phyloP scores from a whole-genome alignment of 371 early-diverging fungal genomes.

The Actinomucor elegans region DNA sequence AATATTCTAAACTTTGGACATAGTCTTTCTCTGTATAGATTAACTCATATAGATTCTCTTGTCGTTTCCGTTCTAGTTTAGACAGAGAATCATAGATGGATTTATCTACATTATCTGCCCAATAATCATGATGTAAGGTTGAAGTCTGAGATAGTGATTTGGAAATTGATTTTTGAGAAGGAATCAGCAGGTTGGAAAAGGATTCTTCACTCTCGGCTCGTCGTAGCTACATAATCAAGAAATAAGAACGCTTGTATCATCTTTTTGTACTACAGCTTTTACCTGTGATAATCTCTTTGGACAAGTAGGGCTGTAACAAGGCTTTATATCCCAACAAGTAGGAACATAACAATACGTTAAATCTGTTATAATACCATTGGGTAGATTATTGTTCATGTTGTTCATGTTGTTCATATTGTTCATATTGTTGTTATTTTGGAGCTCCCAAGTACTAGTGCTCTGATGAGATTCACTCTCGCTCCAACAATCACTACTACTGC shows the following conservation, averaged over 20 bases:
- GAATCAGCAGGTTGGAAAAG: not conserved
- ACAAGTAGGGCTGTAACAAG: slow-evolving; percentile 70
- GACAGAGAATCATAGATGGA: slow-evolving; percentile 67
- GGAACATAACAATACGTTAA: slow-evolving; percentile 74
- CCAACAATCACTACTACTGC: slow-evolving; percentile 11
- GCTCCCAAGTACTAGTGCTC: not conserved
- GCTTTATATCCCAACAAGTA: slow-evolving; percentile 56
- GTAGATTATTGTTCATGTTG: slow-evolving; percentile 1
- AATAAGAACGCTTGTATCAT: too few relatives aligned
- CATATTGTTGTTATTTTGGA: slow-evolving; percentile 4
- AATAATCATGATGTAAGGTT: slow-evolving; percentile 27
- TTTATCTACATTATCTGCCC: slow-evolving; percentile 68
- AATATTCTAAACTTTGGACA: slow-evolving; percentile 70
- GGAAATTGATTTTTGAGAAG: not conserved
- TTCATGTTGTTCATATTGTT: not conserved
- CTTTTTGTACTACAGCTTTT: too few relatives aligned
- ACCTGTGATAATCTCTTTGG: slow-evolving; percentile 53
- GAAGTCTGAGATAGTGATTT: not conserved
- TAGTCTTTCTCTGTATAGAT: slow-evolving; percentile 90
- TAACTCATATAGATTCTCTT: slow-evolving; percentile 91
- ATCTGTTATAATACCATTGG: slow-evolving; percentile 63
- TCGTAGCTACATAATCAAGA: not conserved
- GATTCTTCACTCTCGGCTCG: not conserved
- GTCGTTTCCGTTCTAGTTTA: slow-evolving; percentile 80
- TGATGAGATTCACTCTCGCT: slow-evolving; percentile 19